Conservation (phyloP, 2,329 filamentous ascomycete genomes). For the Cercospora beticola region DNA sequence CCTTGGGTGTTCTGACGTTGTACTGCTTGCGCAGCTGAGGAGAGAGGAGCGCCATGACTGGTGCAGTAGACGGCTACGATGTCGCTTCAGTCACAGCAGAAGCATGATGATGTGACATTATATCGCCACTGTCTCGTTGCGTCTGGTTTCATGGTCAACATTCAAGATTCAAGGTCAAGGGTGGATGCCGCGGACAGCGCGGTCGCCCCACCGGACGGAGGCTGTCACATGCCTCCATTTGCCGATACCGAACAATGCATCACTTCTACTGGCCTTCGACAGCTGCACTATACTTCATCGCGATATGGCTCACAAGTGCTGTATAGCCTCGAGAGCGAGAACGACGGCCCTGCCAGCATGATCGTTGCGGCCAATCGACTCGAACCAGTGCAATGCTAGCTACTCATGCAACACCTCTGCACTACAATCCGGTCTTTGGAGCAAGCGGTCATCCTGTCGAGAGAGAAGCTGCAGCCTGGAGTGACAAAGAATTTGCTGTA, state of each 20-base stretch:
- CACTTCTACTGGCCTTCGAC: background rate
- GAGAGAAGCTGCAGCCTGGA: background rate
- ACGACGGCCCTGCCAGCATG: background rate
- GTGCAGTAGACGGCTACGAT: background rate
- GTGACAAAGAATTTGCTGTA: background rate
- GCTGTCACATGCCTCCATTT: conserved; percentile 1
- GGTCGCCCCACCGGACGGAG: background rate
- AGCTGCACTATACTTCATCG: background rate
- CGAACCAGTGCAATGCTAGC: background rate
- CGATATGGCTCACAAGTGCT: background rate
- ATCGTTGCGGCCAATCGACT: background rate
- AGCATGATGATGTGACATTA: background rate
- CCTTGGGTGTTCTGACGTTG: conserved; percentile 21
- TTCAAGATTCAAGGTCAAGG: background rate
- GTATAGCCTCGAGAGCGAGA: background rate
- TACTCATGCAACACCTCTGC: background rate
- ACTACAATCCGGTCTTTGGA: background rate
- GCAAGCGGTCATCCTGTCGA: background rate
- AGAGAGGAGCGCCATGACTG: conserved; percentile 15
- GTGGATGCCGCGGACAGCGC: background rate
- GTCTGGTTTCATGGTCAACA: background rate
- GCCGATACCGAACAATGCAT: background rate
- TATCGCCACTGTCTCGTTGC: background rate
- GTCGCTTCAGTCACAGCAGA: background rate
- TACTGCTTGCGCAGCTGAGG: conserved; percentile 31